Percentiles rank a stretch among this genome's conserved stretches.
phyloP scores from a whole-genome alignment of 345 rosid species.

The Eucalyptus brandiana region DNA sequence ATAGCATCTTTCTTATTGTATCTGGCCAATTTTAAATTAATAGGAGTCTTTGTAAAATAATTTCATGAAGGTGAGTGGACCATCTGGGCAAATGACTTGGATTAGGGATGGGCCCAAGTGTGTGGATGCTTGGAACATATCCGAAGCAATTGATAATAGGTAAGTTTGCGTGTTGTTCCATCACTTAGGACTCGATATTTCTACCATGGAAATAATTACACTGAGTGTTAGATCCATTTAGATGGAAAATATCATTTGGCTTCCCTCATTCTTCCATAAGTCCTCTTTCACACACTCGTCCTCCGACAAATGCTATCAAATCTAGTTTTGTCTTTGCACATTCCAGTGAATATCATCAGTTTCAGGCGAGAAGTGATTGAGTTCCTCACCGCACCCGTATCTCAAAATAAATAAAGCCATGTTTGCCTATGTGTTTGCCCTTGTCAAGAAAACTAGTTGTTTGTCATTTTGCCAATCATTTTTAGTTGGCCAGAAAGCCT shows the following conservation, averaged over 20 bases:
- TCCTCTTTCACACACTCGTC: neutral
- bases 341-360: neutral
- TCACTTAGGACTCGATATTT: neutral
- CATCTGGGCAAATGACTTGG: constrained; percentile 60
- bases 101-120: constrained; percentile 42
- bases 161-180: neutral
- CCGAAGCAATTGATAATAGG: constrained; percentile 45
- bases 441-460: neutral
- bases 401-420: neutral
- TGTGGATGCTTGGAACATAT: constrained; percentile 39
- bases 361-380: neutral
- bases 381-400: neutral
- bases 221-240: neutral
- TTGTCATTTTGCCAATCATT: neutral
- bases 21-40: neutral
- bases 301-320: neutral
- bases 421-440: neutral
- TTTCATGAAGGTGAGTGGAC: constrained; percentile 33
- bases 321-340: neutral
- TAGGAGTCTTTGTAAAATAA: neutral
- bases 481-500: neutral
- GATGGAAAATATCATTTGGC: neutral
- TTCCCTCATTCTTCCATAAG: neutral
- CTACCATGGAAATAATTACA: neutral
- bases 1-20: neutral